Conservation (phyloP, 306 rosid species). For the Vigna reflexopilosa region DNA sequence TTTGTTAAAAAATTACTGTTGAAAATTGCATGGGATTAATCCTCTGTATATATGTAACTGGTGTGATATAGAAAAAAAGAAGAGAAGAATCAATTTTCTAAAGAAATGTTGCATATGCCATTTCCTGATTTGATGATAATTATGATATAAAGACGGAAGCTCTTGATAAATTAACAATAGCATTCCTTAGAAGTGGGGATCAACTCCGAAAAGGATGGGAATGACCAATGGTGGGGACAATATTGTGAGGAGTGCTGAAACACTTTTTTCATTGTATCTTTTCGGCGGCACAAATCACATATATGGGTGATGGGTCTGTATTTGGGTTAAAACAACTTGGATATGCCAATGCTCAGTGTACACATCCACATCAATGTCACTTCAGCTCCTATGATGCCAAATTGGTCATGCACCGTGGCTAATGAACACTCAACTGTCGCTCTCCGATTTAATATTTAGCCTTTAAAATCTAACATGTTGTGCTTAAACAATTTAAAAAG, state of each 20-base stretch:
- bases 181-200: background rate
- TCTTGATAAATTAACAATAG: background rate
- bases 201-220: background rate
- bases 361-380: background rate
- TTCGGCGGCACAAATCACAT: background rate
- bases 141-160: background rate
- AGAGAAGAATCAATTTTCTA: background rate
- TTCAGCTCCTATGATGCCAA: background rate
- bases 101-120: background rate
- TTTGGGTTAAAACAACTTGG: conserved; percentile 1
- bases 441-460: background rate
- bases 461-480: background rate
- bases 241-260: conserved; percentile 5
- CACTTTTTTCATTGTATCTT: background rate
- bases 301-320: background rate
- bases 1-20: background rate
- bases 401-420: background rate
- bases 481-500: background rate
- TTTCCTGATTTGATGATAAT: background rate
- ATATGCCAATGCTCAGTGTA: background rate
- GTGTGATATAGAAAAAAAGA: background rate
- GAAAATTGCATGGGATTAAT: background rate
- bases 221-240: background rate
- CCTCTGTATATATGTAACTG: background rate
- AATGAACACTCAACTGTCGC: background rate